phyloP scores from a whole-genome alignment of 306 rosid genomes.

The Castanea mollissima region DNA sequence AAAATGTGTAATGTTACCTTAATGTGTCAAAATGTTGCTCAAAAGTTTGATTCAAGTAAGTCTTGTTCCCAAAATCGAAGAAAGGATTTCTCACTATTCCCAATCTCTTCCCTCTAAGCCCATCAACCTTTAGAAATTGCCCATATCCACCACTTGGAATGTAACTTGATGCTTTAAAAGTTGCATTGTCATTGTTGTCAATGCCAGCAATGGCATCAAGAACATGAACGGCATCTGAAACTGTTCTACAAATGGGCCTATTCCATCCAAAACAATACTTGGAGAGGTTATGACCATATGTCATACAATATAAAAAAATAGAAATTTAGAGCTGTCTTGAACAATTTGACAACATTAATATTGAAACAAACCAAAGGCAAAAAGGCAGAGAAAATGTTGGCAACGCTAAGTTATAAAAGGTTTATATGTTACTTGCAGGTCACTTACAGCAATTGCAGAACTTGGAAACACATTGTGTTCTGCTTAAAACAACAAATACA shows the following conservation, averaged over 20 bases:
- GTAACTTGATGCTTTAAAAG: slow-evolving; percentile 42
- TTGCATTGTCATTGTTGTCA: slow-evolving; percentile 39
- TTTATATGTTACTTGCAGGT: too few relatives aligned
- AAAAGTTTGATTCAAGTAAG: slow-evolving; percentile 27
- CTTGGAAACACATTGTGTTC: too few relatives aligned
- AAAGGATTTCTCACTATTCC: slow-evolving; percentile 38
- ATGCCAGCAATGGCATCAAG: slow-evolving; percentile 57
- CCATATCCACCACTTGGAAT: slow-evolving; percentile 55
- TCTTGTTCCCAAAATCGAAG: slow-evolving; percentile 21
- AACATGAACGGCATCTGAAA: slow-evolving; percentile 62
- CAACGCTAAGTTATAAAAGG: too few relatives aligned
- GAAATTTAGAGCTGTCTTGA: too few relatives aligned
- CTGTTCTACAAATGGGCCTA: slow-evolving; percentile 67
- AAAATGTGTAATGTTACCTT: slow-evolving; percentile 43
- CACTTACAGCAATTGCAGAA: too few relatives aligned
- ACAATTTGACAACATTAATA: too few relatives aligned
- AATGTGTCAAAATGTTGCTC: slow-evolving; percentile 38
- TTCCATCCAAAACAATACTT: slow-evolving; percentile 12
- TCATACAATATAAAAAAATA: too few relatives aligned
- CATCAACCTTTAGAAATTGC: slow-evolving; percentile 46
- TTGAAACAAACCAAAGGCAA: too few relatives aligned
- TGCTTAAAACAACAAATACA: too few relatives aligned
- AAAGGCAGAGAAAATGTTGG: too few relatives aligned
- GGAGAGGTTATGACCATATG: too few relatives aligned
- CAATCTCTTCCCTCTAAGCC: slow-evolving; percentile 61